Evolutionary conservation across 2,329 filamentous ascomycete genomes (phyloP), one percentile per base, ranked within the genome.

Genomic region (Claviceps cyperi): DNA sequence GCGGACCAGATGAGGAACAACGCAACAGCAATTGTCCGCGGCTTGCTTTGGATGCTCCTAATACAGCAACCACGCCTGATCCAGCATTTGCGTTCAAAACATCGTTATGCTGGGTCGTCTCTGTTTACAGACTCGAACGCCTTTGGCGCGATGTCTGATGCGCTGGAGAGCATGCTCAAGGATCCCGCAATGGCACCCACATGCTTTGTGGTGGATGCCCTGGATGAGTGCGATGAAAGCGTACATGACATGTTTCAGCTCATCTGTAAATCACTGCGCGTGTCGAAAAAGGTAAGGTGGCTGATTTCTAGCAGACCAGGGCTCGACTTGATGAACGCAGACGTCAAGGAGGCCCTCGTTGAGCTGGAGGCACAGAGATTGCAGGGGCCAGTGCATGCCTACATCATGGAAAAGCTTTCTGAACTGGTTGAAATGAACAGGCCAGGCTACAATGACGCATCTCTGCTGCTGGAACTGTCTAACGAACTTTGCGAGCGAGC

Each of bases 161-260:
- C 74, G 15, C 65, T 76, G 6, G 54, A 40, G 5, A 57, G 60
- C 39, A 70, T 76, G 15, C 52, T 76, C 3, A 43, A 62, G 50
- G 69, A 73, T 48, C 53, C 59, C 2, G 54, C 40, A n/a, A 50
- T 70, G 15, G 49, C 53, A 5, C 58, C 4, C 0, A 62, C 61
- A 0, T 70, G 66, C 53, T 49, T 76, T 13, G 53, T 75, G 5
- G 60, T 76, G 46, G 70, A 76, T 56, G 71, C 68, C 4, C 66
- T 76, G 1, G 70, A 77, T 53, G 71, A 77, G 55, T 76, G 71
- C 52, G 54, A 51, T 36, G 52, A 36, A 17, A 62, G 57, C 28
- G 51, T 58, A 13, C 17, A 43, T 4, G 48, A 59, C 38, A 64
- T 73, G 46, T 59, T 73, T n/a, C 45, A 63, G 6, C 56, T 71